A percentile compares a stretch with the other conserved stretches of the same genome.
phyloP scores from a whole-genome alignment of 148 eudicot genomes.

The Vaccinium myrtillus region DNA sequence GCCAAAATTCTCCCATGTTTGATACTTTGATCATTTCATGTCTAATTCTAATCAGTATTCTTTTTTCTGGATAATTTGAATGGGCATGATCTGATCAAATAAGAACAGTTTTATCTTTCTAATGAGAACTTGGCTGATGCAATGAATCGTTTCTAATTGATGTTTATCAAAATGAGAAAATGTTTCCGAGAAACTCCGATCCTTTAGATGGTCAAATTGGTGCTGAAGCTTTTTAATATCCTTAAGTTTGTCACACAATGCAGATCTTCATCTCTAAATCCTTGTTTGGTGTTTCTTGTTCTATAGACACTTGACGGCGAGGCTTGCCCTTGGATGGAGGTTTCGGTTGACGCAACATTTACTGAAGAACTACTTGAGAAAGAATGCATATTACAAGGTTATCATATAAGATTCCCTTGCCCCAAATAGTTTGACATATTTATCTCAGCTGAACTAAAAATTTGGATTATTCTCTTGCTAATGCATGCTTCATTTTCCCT shows the following conservation, averaged over 20 bases:
- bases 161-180: neutral
- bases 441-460: neutral
- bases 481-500: constrained; percentile 4
- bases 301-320: constrained; percentile 77
- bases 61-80: constrained; percentile 2
- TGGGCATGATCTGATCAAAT: neutral
- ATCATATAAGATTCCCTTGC: neutral
- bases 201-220: neutral
- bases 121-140: constrained; percentile 5
- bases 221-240: neutral
- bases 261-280: neutral
- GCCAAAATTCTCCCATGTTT: neutral
- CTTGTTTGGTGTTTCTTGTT: constrained; percentile 19
- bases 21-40: neutral
- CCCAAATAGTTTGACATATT: neutral
- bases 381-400: constrained; percentile 94
- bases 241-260: neutral
- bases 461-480: constrained; percentile 15
- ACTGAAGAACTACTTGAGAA: constrained; percentile 74
- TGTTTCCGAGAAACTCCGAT: neutral
- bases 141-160: neutral
- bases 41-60: neutral
- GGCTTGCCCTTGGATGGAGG: constrained; percentile 93
- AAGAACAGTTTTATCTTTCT: neutral
- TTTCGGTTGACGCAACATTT: constrained; percentile 88